Evolutionary conservation across 179 eudicot species (phyloP), one percentile per base, ranked within the genome.

Genomic region (Heliamphora pulchella): DNA sequence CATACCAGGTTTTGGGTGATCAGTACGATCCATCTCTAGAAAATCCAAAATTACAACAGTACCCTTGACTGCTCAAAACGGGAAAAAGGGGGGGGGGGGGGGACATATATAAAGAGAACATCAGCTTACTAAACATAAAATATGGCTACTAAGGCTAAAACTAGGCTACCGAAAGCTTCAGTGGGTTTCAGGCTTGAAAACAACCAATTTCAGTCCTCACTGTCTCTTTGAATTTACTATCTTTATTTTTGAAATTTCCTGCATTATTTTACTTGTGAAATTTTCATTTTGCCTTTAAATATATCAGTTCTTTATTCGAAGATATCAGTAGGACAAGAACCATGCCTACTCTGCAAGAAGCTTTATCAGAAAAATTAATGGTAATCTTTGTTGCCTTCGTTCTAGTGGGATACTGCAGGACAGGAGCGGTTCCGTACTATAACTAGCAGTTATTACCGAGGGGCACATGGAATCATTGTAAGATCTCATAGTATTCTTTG

Each of bases 341-440:
- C 39, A 4, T 71, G 47, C 31, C 31, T 65, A 9, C 3, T 71
- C 57, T 71, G 48, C 64, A 39, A 5, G 48, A 74, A 15, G 22
- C 22, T 74, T 55, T 74, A 2, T 39, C 44, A 22, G 43, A 43
- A 78, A 39, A 53, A n/a, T 50, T 78, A 17, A 68, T 55, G 11
- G 51, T 41, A 54, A 43, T 14, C 17, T 74, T 13, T 58, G 1
- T 68, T 75, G 31, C 39, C 41, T 57, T 74, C 54, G 67, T 2
- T 66, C 58, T 62, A 89, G 92, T 89, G 92, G 92, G 92, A 89
- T 80, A 89, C 92, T 81, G 91, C 91, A 55, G 91, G 91, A 69
- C 91, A 89, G 82, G 91, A 89, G 85, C 87, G 91, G 7, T 89
- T 89, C 79, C 85, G 91, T 20, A 89, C 91, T 3, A 89, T 89